A percentile compares a stretch with the other conserved stretches of the same genome.
These are phyloP conservation scores for Ustilago bromivora DNA, from an alignment of 1,284 basidiomycete genomes.

Conservation along the genomic window DNA sequence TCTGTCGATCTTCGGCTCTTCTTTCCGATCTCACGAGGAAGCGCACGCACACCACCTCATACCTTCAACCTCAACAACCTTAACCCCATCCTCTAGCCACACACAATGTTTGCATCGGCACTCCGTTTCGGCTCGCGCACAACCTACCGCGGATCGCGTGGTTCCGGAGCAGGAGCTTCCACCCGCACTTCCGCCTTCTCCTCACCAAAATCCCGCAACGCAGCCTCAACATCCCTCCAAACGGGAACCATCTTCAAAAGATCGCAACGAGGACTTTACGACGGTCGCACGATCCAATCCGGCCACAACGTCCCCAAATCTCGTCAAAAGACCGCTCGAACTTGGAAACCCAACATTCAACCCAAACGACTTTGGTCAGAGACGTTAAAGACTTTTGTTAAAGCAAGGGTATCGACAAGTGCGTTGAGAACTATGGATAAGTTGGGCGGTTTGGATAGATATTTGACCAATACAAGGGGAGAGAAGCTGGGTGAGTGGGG, in stretches of 20 bases:
- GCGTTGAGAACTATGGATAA: constrained; percentile 65
- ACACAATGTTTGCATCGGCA: constrained; percentile 63
- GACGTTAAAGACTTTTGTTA: constrained; percentile 45
- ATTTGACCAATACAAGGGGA: constrained; percentile 58
- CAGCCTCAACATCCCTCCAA: constrained; percentile 33
- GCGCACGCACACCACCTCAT: too few species aligned
- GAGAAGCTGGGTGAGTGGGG: constrained; percentile 63
- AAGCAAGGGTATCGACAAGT: constrained; percentile 43
- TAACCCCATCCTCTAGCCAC: not conserved
- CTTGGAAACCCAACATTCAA: constrained; percentile 67
- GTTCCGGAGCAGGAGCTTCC: constrained; percentile 63
- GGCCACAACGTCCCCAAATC: constrained; percentile 68
- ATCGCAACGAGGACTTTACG: constrained; percentile 66
- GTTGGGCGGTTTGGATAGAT: constrained; percentile 64
- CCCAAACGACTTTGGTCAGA: constrained; percentile 52
- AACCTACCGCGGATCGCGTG: constrained; percentile 64
- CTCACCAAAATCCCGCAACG: constrained; percentile 62
- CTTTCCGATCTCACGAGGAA: too few species aligned
- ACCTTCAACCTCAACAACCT: not conserved
- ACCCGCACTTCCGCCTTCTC: constrained; percentile 62
- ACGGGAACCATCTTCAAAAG: constrained; percentile 64
- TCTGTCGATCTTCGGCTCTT: too few species aligned
- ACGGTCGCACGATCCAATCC: constrained; percentile 62
- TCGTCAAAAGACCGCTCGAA: constrained; percentile 64
- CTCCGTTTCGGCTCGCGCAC: constrained; percentile 64